Base-by-base conservation (phyloP, 2,329 filamentous ascomycete genomes). In the Xylaria sp. region DNA sequence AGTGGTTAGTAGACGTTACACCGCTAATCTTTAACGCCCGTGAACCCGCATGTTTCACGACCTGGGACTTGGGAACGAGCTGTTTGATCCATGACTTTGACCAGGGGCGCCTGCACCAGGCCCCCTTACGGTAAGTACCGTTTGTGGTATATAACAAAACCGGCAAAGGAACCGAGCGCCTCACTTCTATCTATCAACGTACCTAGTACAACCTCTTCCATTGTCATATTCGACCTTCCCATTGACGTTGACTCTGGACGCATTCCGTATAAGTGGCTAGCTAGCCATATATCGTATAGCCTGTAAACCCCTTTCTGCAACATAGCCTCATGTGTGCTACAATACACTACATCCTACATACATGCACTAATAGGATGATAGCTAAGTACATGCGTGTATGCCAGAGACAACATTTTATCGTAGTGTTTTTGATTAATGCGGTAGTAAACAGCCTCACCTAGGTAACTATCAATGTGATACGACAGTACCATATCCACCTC, bases 41-140 rank as follows among this genome's bases (percentile, higher is more conserved):
- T 25, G 22, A 56, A 44, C 53, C 44, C 11, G 36, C 27, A 33
- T 20, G 33, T 38, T 47, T 47, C 47, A 31, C 17, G 45, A 9
- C 22, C 22, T n/a, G 42, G 42, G 10, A 13, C 42, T 7, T 27
- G 6, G 42, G 1, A 44, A 22, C 42, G 20, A 44, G 42, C 20
- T 36, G 49, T 53, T 53, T 53, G 29, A 53, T 53, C 49, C 49
- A 53, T 4, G n/a, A 53, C 6, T 5, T 47, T 47, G 44, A 47
- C 44, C 20, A 25, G 20, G 44, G 36, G 36, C n/a, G n/a, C 36
- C 36, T 38, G 11, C 36, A 15, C 36, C 7, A n/a, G 36, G 17
- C 11, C 36, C 36, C 11, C 11, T 15, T 15, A 15, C 3, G 17
- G 36, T 38, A 38, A 13, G 36, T 38, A 38, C 36, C 2, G 36